Percentiles rank a stretch among this genome's conserved stretches.
These are phyloP conservation scores for Tricladium varicosporioides DNA, from an alignment of 2,329 filamentous ascomycete genomes.

Conservation along the genomic window DNA sequence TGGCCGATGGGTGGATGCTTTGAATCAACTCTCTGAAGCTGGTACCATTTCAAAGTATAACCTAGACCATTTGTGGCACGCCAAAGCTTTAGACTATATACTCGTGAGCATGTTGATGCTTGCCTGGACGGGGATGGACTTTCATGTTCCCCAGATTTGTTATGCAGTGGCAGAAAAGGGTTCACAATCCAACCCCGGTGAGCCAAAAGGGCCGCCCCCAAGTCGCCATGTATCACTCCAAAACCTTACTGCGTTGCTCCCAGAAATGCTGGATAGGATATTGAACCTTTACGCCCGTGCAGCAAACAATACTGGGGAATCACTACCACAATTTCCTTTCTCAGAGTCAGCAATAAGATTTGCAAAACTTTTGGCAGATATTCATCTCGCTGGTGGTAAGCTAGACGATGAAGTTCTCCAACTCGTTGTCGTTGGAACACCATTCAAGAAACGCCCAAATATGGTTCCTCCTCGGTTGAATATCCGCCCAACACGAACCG, in stretches of 20 bases:
- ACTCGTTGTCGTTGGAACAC: constrained; percentile 62
- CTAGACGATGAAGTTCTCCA: constrained; percentile 60
- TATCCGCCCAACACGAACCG: constrained; percentile 55
- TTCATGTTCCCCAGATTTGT: constrained; percentile 65
- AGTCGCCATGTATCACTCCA: constrained; percentile 41
- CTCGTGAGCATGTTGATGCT: constrained; percentile 79
- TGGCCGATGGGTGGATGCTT: constrained; percentile 84
- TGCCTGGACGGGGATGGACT: constrained; percentile 80
- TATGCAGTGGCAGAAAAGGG: constrained; percentile 34
- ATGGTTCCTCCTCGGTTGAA: constrained; percentile 52
- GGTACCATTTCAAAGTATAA: constrained; percentile 73
- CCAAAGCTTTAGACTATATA: constrained; percentile 88
- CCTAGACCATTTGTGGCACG: constrained; percentile 96
- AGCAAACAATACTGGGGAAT: constrained; percentile 60
- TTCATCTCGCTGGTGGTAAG: constrained; percentile 64
- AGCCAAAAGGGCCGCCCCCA: constrained; percentile 32
- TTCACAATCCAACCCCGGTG: constrained; percentile 19
- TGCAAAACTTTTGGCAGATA: constrained; percentile 64
- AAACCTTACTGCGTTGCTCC: constrained; percentile 58
- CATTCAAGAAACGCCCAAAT: constrained; percentile 48
- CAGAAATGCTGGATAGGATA: constrained; percentile 74
- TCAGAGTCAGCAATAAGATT: constrained; percentile 74
- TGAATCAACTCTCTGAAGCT: constrained; percentile 79
- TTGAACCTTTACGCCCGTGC: constrained; percentile 70
- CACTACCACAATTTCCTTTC: constrained; percentile 66